Percentiles rank a stretch among this genome's conserved stretches.
Evolutionary conservation across 345 rosid genomes (phyloP).

Genomic region (Hibiscus tridactylites): DNA sequence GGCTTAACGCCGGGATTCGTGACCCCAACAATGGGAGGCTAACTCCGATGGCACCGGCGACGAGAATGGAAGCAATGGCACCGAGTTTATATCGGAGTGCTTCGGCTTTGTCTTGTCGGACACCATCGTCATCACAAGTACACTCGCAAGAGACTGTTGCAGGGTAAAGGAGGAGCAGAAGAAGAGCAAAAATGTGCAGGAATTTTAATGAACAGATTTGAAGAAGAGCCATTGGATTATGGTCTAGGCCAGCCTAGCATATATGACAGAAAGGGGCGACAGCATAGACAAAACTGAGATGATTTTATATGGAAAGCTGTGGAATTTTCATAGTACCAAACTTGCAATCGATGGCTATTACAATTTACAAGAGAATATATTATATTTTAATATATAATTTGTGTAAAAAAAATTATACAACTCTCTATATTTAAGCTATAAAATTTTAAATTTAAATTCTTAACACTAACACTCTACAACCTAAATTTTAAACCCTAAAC

Average conservation of each 20-base stretch:
- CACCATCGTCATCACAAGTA: slow-evolving; percentile 13
- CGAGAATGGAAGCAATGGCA: slow-evolving; percentile 45
- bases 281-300: neutral
- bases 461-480: too few species aligned
- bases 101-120: neutral
- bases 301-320: neutral
- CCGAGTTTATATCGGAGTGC: slow-evolving; percentile 32
- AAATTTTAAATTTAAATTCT: too few species aligned
- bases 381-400: too few species aligned
- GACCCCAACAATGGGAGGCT: slow-evolving; percentile 39
- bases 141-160: slow-evolving; percentile 19
- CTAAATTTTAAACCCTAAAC: too few species aligned
- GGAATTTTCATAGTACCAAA: neutral
- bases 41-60: slow-evolving; percentile 48
- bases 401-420: too few species aligned
- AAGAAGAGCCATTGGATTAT: slow-evolving; percentile 6
- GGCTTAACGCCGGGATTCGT: slow-evolving; percentile 25
- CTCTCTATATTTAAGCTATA: too few species aligned
- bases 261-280: neutral
- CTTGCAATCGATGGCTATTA: neutral
- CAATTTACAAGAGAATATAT: neutral
- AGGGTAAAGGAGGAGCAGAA: slow-evolving; percentile 14
- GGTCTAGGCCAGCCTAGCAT: neutral
- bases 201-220: slow-evolving; percentile 5
- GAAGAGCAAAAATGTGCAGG: neutral